phyloP scores from a whole-genome alignment of 1,284 basidiomycete species.

The Leccinum pachyderme region DNA sequence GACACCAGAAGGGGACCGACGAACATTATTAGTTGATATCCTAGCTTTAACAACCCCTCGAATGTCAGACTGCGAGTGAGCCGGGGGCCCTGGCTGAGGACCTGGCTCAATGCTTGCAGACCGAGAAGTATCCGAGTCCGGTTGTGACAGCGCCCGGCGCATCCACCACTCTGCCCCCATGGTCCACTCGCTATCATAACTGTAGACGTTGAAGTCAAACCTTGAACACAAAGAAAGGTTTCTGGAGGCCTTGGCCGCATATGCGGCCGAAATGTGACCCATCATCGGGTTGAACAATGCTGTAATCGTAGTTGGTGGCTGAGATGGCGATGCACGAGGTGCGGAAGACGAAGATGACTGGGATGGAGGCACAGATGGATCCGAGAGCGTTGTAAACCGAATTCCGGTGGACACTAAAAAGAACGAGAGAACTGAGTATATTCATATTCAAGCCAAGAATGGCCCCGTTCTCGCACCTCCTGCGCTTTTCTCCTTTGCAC shows the following conservation, averaged over 20 bases:
- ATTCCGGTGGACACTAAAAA: slow-evolving; percentile 85
- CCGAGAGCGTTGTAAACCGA: slow-evolving; percentile 87
- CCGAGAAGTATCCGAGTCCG: slow-evolving; percentile 9
- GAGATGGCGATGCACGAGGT: slow-evolving; percentile 42
- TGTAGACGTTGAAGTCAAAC: slow-evolving; percentile 97
- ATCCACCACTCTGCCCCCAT: slow-evolving; percentile 96
- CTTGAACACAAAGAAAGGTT: slow-evolving; percentile 89
- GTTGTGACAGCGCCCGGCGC: slow-evolving; percentile 42
- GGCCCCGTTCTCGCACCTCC: slow-evolving; percentile 55
- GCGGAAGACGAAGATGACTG: slow-evolving; percentile 39
- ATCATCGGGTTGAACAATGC: slow-evolving; percentile 96
- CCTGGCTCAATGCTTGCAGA: background rate
- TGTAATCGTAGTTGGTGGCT: slow-evolving; percentile 91
- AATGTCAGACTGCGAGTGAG: slow-evolving; percentile 41
- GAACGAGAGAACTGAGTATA: slow-evolving; percentile 7
- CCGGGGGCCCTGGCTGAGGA: slow-evolving; percentile 7
- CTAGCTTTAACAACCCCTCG: slow-evolving; percentile 88
- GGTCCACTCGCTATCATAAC: slow-evolving; percentile 94
- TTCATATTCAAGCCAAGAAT: background rate
- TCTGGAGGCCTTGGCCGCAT: slow-evolving; percentile 83
- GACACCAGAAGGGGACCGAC: slow-evolving; percentile 26
- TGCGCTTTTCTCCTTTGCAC: slow-evolving; percentile 88
- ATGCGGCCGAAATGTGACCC: slow-evolving; percentile 89
- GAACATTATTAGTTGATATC: slow-evolving; percentile 83
- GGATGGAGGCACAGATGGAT: slow-evolving; percentile 65